Evolutionary conservation across 2,329 filamentous ascomycete species (phyloP).

Genomic region (Reticulascus tulasneorum): DNA sequence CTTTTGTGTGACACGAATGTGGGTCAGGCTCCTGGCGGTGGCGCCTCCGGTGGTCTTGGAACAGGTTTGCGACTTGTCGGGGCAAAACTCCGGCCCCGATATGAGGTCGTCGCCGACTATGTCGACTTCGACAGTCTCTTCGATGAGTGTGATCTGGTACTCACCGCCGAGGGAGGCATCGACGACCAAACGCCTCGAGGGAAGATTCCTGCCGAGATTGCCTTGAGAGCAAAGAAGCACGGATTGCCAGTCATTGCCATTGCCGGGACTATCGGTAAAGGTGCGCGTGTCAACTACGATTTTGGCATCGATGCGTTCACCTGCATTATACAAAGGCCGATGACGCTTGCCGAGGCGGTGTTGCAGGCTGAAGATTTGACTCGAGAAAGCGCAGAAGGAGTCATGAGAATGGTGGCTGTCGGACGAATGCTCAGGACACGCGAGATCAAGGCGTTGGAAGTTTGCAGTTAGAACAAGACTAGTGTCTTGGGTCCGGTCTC

Average conservation of each 20-base stretch:
- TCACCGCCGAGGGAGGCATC: constrained; percentile 50
- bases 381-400: constrained; percentile 26
- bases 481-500: no score
- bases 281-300: constrained; percentile 28
- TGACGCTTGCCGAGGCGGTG: constrained; percentile 25
- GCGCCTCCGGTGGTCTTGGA: constrained; percentile 49
- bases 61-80: constrained; percentile 46
- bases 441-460: constrained; percentile 1
- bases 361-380: constrained; percentile 25
- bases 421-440: constrained; percentile 23
- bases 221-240: constrained; percentile 39
- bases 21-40: constrained; percentile 37
- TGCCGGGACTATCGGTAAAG: constrained; percentile 30
- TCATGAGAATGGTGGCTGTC: constrained; percentile 28
- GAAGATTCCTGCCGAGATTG: constrained; percentile 51
- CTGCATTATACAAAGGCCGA: constrained; percentile 27
- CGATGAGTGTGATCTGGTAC: constrained; percentile 42
- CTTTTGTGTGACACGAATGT: constrained; percentile 30
- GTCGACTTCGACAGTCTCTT: constrained; percentile 43
- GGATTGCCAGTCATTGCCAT: constrained; percentile 40
- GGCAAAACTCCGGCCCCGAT: constrained; percentile 39
- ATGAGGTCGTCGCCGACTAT: constrained; percentile 47
- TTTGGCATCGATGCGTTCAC: constrained; percentile 29
- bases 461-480: no score
- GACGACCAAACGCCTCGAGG: constrained; percentile 47